A percentile compares a stretch with the other conserved stretches of the same genome.
Conservation (phyloP, 2,329 filamentous ascomycete genomes). For the Clonostachys sp. region DNA sequence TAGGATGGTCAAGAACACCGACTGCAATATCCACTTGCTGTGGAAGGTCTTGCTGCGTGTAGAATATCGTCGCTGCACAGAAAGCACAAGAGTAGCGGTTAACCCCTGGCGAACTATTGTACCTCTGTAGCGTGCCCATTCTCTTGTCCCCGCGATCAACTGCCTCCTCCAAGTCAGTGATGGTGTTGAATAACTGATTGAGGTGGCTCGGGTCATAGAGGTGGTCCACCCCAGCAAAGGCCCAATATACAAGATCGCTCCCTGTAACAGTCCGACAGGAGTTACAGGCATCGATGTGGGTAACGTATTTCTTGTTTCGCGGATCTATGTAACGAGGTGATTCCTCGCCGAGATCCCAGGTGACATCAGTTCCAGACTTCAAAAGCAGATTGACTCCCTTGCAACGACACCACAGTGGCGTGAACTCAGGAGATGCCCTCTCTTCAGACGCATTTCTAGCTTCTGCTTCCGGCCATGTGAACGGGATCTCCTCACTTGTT, state of each 20-base stretch:
- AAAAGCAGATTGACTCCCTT: neutral
- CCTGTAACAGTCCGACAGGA: neutral
- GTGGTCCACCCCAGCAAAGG: neutral
- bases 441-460: too few species aligned
- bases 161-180: neutral
- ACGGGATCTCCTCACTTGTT: neutral
- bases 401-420: neutral
- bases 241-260: neutral
- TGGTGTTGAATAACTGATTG: neutral
- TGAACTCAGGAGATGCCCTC: neutral
- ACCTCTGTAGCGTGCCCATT: neutral
- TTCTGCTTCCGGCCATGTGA: neutral
- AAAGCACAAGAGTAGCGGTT: neutral
- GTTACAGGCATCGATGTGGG: neutral
- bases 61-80: neutral
- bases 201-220: neutral
- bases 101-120: neutral
- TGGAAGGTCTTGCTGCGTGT: neutral
- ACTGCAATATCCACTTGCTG: neutral
- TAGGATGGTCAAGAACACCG: neutral
- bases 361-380: neutral
- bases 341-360: neutral
- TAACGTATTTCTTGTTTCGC: neutral
- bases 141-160: neutral
- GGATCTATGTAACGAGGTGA: too few species aligned